Percentiles rank a stretch among this genome's conserved stretches.
phyloP scores from a whole-genome alignment of 2,329 filamentous ascomycete genomes.

The Didymella exigua region DNA sequence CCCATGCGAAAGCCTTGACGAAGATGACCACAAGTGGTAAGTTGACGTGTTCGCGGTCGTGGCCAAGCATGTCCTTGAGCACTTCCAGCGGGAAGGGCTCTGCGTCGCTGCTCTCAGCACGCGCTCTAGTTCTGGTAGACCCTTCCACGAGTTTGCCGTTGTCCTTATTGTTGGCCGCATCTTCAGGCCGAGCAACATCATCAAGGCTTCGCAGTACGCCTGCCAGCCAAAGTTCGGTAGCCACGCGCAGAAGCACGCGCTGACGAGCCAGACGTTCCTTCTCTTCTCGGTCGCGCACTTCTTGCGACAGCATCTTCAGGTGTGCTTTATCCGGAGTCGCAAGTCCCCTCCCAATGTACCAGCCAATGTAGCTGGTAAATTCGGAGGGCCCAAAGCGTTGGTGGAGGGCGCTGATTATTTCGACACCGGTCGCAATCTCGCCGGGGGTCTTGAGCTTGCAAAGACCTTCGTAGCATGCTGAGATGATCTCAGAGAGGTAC shows the following conservation, averaged over 20 bases:
- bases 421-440: slow-evolving; percentile 90
- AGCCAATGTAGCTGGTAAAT: slow-evolving; percentile 89
- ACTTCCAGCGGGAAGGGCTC: slow-evolving; percentile 97
- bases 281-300: slow-evolving; percentile 91
- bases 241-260: slow-evolving; percentile 82
- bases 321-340: slow-evolving; percentile 86
- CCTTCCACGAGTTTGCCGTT: slow-evolving; percentile 59
- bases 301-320: slow-evolving; percentile 77
- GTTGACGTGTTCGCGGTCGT: slow-evolving; percentile 91
- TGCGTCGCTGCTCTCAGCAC: slow-evolving; percentile 67
- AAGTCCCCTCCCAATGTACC: slow-evolving; percentile 89
- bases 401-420: slow-evolving; percentile 93
- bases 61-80: slow-evolving; percentile 92
- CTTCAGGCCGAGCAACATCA: slow-evolving; percentile 68
- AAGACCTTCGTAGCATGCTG: slow-evolving; percentile 91
- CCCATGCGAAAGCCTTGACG: slow-evolving; percentile 95
- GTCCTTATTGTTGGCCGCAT: slow-evolving; percentile 66
- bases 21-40: slow-evolving; percentile 91
- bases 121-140: slow-evolving; percentile 67
- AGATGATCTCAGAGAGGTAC: slow-evolving; percentile 95
- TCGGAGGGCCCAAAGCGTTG: slow-evolving; percentile 90
- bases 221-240: slow-evolving; percentile 95
- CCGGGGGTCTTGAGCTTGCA: slow-evolving; percentile 88
- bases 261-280: slow-evolving; percentile 90
- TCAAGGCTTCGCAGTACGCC: slow-evolving; percentile 83